Evolutionary conservation across 2,329 filamentous ascomycete species (phyloP), one percentile per base, ranked within the genome.

Genomic region (Fusarium camptoceras): DNA sequence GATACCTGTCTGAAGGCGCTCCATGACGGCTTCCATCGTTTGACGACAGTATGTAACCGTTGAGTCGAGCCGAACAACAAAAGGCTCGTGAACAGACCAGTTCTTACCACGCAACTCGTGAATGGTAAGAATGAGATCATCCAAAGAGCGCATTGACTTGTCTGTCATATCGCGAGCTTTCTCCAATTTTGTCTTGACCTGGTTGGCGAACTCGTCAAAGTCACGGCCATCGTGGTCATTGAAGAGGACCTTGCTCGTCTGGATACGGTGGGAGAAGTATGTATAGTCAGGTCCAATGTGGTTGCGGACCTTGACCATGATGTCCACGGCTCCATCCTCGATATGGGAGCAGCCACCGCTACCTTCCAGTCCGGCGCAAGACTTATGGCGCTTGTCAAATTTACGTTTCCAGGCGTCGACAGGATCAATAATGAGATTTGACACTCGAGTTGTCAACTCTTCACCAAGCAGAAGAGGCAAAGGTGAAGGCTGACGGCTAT

Each of bases 1-100:
- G 9, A 87, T 81, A 7, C 85, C 84, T 3, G 84, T 83, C 69
- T 87, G 83, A 22, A 87, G 76, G 39, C 86, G 81, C 57, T 87
- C 84, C 28, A 87, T 75, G 8, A 86, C 80, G 11, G 85, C 84
- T 62, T 85, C 81, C 42, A 85, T 79, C 34, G 78, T 84, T 64
- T 81, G 78, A 27, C 83, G 81, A 27, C 81, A 82, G 68, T 84
- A 80, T 6, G 81, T 83, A 5, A 78, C 76, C 5, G 79, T 77
- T 3, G 83, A 75, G 54, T 82, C 82, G 8, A 87, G 75, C 10
- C 78, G 77, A 59, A 87, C 82, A 37, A 80, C 75, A 14, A 85
- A 77, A 6, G 85, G 83, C n/a, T 85, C 79, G 10, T 81, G 81
- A 20, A 84, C 70, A 10, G 78, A 78, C 84, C 85, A 87, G 6